Percentiles rank a stretch among this genome's conserved stretches.
Conservation (phyloP, 1,284 basidiomycete genomes). For the Acaromyces ingoldii region DNA sequence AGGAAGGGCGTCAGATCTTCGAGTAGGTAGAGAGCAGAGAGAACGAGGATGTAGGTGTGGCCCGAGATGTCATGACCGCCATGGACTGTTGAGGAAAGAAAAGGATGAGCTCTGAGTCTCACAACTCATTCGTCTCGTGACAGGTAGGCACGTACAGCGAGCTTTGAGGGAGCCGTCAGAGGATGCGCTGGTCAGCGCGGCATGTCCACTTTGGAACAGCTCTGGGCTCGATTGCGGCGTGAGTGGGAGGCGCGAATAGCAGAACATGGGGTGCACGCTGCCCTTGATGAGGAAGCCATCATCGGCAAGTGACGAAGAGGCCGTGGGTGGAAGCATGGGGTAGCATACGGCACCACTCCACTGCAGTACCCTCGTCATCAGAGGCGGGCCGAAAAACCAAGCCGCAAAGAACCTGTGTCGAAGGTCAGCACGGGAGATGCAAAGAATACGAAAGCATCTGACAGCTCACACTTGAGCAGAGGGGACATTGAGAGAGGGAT, state of each 20-base stretch:
- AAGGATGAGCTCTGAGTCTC: too few species aligned
- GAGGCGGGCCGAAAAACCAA: constrained; percentile 87
- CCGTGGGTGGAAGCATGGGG: constrained; percentile 13
- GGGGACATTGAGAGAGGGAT: background rate
- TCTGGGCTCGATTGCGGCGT: constrained; percentile 13
- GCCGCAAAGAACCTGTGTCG: constrained; percentile 55
- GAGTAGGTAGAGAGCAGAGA: constrained; percentile 72
- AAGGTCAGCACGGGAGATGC: constrained; percentile 7
- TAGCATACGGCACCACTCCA: constrained; percentile 77
- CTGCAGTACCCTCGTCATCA: constrained; percentile 71
- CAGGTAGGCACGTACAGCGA: constrained; percentile 6
- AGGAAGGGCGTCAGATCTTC: constrained; percentile 63
- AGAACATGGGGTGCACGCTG: constrained; percentile 26
- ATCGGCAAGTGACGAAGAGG: background rate
- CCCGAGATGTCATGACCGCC: constrained; percentile 90
- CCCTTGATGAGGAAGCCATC: background rate
- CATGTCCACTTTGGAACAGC: constrained; percentile 57
- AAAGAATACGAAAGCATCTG: background rate
- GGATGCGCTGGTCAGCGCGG: constrained; percentile 14
- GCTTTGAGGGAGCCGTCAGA: constrained; percentile 6
- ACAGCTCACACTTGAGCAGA: background rate
- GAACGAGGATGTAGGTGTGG: constrained; percentile 83
- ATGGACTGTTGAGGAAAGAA: constrained; percentile 45
- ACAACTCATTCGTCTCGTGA: constrained; percentile 1
- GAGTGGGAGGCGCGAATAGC: constrained; percentile 22